Evolutionary conservation across 2,329 filamentous ascomycete genomes (phyloP).

Genomic region (Colletotrichum orbiculare): DNA sequence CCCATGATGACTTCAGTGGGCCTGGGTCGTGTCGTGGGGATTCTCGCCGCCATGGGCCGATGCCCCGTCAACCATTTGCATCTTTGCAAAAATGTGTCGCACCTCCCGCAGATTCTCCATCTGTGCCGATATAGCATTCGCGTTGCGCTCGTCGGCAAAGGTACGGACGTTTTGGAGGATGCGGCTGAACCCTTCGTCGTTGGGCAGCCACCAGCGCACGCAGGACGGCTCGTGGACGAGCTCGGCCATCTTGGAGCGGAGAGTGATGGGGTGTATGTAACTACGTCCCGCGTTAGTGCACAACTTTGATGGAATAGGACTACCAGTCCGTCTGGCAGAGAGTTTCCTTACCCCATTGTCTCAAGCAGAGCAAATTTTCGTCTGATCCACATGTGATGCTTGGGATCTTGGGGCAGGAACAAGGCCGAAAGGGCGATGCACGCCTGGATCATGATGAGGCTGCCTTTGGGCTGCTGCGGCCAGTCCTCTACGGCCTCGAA

Average conservation of each 20-base stretch:
- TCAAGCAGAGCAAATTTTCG: slow-evolving; percentile 84
- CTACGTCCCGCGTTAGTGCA: slow-evolving; percentile 55
- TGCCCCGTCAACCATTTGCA: slow-evolving; percentile 50
- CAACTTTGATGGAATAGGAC: too few species aligned
- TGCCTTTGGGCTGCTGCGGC: slow-evolving; percentile 76
- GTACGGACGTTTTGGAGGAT: slow-evolving; percentile 81
- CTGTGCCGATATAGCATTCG: slow-evolving; percentile 66
- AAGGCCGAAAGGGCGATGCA: slow-evolving; percentile 80
- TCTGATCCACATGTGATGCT: slow-evolving; percentile 82
- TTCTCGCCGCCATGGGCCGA: slow-evolving; percentile 1
- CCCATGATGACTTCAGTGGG: too few species aligned
- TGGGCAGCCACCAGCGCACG: slow-evolving; percentile 88
- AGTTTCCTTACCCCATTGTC: slow-evolving; percentile 74
- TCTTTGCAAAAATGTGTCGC: slow-evolving; percentile 75
- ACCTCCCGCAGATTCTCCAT: slow-evolving; percentile 79
- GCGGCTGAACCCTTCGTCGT: slow-evolving; percentile 79
- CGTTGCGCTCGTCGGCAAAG: slow-evolving; percentile 82
- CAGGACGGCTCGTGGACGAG: slow-evolving; percentile 79
- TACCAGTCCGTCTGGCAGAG: neutral
- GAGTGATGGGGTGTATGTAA: slow-evolving; percentile 82
- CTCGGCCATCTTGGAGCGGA: slow-evolving; percentile 80
- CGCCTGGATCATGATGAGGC: slow-evolving; percentile 78
- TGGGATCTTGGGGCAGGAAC: slow-evolving; percentile 80
- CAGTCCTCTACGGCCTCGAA: slow-evolving; percentile 83
- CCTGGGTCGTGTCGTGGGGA: neutral